Evolutionary conservation across 176 grass and related monocot genomes (phyloP).

Genomic region (Rhynchospora pubera): DNA sequence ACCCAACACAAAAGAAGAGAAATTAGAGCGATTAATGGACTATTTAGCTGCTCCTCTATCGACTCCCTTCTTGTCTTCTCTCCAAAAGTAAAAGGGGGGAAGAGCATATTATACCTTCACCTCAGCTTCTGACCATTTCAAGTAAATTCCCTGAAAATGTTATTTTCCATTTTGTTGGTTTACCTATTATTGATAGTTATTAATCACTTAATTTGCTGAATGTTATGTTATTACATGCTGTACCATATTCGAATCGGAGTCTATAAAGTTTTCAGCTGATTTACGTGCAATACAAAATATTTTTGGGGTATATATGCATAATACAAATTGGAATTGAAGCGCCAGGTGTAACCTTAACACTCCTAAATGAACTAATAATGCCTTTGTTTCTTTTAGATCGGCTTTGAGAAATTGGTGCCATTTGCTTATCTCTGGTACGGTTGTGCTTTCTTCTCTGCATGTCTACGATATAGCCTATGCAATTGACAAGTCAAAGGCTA

Average conservation of each 20-base stretch:
- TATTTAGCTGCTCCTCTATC: neutral
- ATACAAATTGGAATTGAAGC: neutral
- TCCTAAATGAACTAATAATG: neutral
- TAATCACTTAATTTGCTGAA: neutral
- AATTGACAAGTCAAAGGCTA: neutral
- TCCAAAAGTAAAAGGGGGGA: neutral
- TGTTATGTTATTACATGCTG: neutral
- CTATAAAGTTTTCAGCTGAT: neutral
- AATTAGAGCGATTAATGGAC: neutral
- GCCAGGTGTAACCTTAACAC: neutral
- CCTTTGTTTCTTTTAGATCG: slow-evolving; percentile 4
- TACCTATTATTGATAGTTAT: neutral
- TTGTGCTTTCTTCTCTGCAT: slow-evolving; percentile 19
- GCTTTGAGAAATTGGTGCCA: slow-evolving; percentile 1
- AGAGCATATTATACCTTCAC: neutral
- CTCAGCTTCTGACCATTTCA: neutral
- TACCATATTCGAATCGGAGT: neutral
- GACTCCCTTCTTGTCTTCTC: neutral
- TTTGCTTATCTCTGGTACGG: slow-evolving; percentile 6
- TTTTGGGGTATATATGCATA: neutral
- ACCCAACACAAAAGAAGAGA: neutral
- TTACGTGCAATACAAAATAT: neutral
- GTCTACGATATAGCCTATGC: slow-evolving; percentile 16
- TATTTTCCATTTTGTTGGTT: neutral
- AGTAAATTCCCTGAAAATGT: neutral